Conservation (phyloP, 169 alveolate species). For the Plasmodium gonderi region DNA sequence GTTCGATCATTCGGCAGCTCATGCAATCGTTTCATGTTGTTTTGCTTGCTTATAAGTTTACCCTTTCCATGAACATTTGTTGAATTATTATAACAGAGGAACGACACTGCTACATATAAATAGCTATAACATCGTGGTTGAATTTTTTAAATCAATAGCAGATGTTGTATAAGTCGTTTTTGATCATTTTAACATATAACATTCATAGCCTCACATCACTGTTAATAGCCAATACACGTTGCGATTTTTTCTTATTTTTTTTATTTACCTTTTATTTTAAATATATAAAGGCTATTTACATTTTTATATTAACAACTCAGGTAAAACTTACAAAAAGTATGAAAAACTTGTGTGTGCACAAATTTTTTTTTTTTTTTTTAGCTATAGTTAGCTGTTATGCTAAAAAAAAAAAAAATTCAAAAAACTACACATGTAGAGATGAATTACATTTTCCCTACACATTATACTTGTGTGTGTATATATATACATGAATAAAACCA, state of each 20-base stretch:
- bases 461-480: neutral
- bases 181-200: neutral
- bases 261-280: constrained; percentile 20
- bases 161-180: neutral
- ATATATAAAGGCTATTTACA: neutral
- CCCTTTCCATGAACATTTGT: neutral
- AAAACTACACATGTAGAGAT: neutral
- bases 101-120: neutral
- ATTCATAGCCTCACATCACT: neutral
- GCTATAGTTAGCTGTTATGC: neutral
- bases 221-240: neutral
- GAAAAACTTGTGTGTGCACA: constrained; percentile 50
- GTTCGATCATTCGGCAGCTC: neutral
- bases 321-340: neutral
- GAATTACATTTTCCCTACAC: neutral
- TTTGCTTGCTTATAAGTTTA: too few relatives aligned
- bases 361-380: constrained; percentile 3
- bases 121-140: neutral
- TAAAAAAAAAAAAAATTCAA: neutral
- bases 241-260: neutral
- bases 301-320: constrained; percentile 43
- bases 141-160: neutral
- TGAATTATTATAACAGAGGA: neutral
- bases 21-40: too few relatives aligned
- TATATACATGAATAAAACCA: neutral